A percentile compares a stretch with the other conserved stretches of the same genome.
These are phyloP conservation scores for Neofusicoccum umdonicola DNA, from an alignment of 2,329 filamentous ascomycete genomes.

Conservation along the genomic window DNA sequence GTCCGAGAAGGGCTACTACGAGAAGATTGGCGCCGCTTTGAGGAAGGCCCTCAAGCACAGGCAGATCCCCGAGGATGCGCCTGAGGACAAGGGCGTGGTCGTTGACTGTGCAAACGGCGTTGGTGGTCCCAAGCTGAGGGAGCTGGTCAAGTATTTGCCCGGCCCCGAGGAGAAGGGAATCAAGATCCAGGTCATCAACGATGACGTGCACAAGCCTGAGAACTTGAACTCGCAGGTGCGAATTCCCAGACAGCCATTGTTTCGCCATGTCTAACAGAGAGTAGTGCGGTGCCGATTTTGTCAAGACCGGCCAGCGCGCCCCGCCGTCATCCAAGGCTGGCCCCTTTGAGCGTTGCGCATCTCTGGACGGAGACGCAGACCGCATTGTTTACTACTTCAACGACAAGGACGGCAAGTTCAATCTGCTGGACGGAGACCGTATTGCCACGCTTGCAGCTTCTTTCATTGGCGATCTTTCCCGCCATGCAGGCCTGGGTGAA, in stretches of 20 bases:
- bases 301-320: slow-evolving; percentile 93
- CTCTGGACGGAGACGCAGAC: slow-evolving; percentile 92
- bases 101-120: slow-evolving; percentile 98
- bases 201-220: slow-evolving; percentile 87
- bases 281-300: slow-evolving; percentile 90
- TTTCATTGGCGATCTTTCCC: slow-evolving; percentile 86
- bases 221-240: slow-evolving; percentile 82
- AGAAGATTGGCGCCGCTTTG: slow-evolving; percentile 85
- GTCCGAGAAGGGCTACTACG: slow-evolving; percentile 90
- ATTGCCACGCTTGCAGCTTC: slow-evolving; percentile 92
- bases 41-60: slow-evolving; percentile 75
- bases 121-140: slow-evolving; percentile 83
- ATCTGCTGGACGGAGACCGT: slow-evolving; percentile 91
- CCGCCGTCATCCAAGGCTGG: slow-evolving; percentile 78
- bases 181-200: slow-evolving; percentile 85
- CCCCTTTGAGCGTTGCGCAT: slow-evolving; percentile 77
- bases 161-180: slow-evolving; percentile 64
- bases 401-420: slow-evolving; percentile 78
- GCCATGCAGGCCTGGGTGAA: slow-evolving; percentile 72
- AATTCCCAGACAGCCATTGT: background rate
- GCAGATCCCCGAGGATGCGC: slow-evolving; percentile 37
- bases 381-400: slow-evolving; percentile 93
- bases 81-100: slow-evolving; percentile 63
- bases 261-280: background rate
- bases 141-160: slow-evolving; percentile 81